Percentiles rank a stretch among this genome's conserved stretches.
phyloP scores from a whole-genome alignment of 1,284 basidiomycete species.

The Cutaneotrichosporon dermatis region DNA sequence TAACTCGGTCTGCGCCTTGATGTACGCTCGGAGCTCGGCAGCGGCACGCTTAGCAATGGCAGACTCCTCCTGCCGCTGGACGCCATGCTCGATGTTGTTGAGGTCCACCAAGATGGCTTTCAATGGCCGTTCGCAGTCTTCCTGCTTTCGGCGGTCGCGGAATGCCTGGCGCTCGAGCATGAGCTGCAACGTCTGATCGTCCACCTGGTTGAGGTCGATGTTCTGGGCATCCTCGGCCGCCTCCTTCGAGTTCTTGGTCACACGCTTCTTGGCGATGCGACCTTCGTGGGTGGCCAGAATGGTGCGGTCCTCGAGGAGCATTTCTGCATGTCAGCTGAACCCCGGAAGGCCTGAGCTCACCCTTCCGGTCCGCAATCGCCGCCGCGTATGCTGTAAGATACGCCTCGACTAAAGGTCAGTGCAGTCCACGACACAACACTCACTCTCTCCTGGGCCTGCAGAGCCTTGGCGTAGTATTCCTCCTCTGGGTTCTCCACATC shows the following conservation, averaged over 20 bases:
- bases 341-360: conserved; percentile 13
- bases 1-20: conserved; percentile 18
- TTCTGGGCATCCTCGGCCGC: conserved; percentile 21
- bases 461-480: conserved; percentile 44
- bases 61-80: conserved; percentile 7
- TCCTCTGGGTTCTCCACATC: conserved; percentile 38
- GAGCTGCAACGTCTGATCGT: conserved; percentile 27
- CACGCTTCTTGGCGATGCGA: conserved; percentile 31
- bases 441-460: conserved; percentile 44
- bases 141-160: conserved; percentile 30
- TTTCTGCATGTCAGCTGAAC: conserved; percentile 23
- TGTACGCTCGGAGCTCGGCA: conserved; percentile 2
- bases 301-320: conserved; percentile 41
- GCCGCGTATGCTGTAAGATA: conserved; percentile 44
- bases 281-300: conserved; percentile 31
- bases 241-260: conserved; percentile 29
- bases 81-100: conserved; percentile 17
- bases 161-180: conserved; percentile 37
- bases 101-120: conserved; percentile 40
- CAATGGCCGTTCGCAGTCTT: conserved; percentile 36
- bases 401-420: conserved; percentile 34
- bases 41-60: conserved; percentile 8
- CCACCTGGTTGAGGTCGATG: conserved; percentile 21
- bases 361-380: conserved; percentile 42
- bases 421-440: background rate